Evolutionary conservation across 331 rosid genomes (phyloP), one percentile per base, ranked within the genome.

Genomic region (Cydonia oblonga): DNA sequence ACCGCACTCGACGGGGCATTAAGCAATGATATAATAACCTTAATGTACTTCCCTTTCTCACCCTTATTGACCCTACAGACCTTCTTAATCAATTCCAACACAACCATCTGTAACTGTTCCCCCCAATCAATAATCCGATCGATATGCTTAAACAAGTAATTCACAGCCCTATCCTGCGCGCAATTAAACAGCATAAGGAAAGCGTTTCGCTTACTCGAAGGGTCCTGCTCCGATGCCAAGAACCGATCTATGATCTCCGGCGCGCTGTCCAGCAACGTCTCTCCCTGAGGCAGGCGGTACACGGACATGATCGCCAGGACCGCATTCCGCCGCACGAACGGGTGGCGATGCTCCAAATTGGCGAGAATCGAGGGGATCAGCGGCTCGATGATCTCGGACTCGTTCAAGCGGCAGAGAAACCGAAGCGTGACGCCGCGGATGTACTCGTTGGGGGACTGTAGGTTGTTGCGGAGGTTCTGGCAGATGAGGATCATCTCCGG

Each of bases 401-500:
- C 96, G 40, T 90, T 90, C 18, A 95, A 70, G 1, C 99, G 96
- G 84, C 99, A 95, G 49, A 95, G 97, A 59, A 95, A 95, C 0
- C 99, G 89, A 19, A 95, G 84, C 0, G 99, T 91, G 9, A 88
- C 99, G 54, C 97, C 99, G n/a, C 99, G 99, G 61, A 95, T 87
- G 77, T 84, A 95, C 90, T 95, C 97, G 56, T 95, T 95, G 1
- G 99, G 96, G 63, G 84, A 88, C 65, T 87, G 93, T 13, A 95
- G 96, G 25, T 95, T 95, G 84, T 95, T 95, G 44, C 96, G 90
- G 49, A 95, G 96, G 61, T 91, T 95, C 81, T 95, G 97, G 76
- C 97, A 95, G 46, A 95, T 95, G 53, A 95, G 88, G 80, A 91
- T 91, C 99, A 95, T 95, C 78, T 95, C 99, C 0, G 99, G 99